Conservation (phyloP, 306 rosid species). For the Benincasa hispida region DNA sequence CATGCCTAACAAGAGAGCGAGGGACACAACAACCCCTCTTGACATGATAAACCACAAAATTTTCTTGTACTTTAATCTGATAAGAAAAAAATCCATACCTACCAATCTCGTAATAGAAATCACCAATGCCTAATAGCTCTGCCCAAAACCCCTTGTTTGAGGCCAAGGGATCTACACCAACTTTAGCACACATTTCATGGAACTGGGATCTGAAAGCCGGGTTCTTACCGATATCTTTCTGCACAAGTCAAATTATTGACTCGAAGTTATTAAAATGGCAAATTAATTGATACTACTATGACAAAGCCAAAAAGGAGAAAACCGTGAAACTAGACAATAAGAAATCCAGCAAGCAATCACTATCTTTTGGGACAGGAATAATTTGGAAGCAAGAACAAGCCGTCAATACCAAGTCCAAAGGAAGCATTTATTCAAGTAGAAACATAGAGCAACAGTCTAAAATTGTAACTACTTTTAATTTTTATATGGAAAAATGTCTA, state of each 20-base stretch:
- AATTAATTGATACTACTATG: neutral
- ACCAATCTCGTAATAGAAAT: slow-evolving; percentile 95
- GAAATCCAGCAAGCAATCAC: neutral
- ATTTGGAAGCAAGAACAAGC: neutral
- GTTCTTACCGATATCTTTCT: slow-evolving; percentile 94
- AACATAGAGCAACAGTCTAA: neutral
- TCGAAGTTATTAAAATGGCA: neutral
- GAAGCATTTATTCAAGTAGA: neutral
- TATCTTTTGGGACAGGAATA: neutral
- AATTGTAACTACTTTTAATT: neutral
- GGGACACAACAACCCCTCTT: neutral
- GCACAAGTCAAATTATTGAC: slow-evolving; percentile 9
- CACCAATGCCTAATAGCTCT: slow-evolving; percentile 92
- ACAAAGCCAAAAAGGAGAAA: neutral
- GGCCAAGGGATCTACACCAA: slow-evolving; percentile 96
- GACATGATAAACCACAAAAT: neutral
- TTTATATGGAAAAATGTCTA: neutral
- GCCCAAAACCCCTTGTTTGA: slow-evolving; percentile 98
- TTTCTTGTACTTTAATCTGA: neutral
- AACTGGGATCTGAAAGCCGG: slow-evolving; percentile 96
- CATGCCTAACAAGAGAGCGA: neutral
- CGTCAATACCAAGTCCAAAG: neutral
- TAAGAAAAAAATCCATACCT: slow-evolving; percentile 25
- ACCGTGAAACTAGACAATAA: neutral
- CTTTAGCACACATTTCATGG: slow-evolving; percentile 94